Evolutionary conservation across 441 rosid genomes (phyloP).

Genomic region (Sinapis alba): DNA sequence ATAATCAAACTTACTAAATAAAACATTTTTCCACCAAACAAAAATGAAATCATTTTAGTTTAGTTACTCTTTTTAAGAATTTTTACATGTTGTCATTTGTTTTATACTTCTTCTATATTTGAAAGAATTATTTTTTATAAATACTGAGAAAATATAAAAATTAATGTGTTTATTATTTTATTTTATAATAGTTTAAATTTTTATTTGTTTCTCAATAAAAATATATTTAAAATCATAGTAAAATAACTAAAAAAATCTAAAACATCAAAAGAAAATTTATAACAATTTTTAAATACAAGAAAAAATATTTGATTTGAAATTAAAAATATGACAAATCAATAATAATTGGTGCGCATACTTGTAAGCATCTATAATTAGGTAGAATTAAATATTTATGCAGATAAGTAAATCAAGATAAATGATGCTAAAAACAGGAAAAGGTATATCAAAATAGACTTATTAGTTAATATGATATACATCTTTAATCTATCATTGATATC

Average conservation of each 20-base stretch:
- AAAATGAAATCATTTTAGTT: not conserved
- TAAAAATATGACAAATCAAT: not conserved
- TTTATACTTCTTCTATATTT: no score
- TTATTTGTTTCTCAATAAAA: no score
- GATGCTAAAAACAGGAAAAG: not conserved
- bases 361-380: not conserved
- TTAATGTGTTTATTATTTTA: no score
- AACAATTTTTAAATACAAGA: no score
- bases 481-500: not conserved
- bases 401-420: not conserved
- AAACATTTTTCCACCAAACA: slow-evolving; percentile 27
- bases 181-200: no score
- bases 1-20: slow-evolving; percentile 31
- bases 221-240: no score
- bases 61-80: not conserved
- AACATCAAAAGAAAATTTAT: no score
- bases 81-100: not conserved
- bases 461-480: not conserved
- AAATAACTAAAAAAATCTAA: no score
- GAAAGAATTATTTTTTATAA: no score
- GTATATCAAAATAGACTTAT: not conserved
- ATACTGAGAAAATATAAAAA: no score
- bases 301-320: not conserved
- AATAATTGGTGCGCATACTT: not conserved
- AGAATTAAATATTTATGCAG: not conserved